phyloP scores from a whole-genome alignment of 345 rosid species.

The Carallia brachiata region DNA sequence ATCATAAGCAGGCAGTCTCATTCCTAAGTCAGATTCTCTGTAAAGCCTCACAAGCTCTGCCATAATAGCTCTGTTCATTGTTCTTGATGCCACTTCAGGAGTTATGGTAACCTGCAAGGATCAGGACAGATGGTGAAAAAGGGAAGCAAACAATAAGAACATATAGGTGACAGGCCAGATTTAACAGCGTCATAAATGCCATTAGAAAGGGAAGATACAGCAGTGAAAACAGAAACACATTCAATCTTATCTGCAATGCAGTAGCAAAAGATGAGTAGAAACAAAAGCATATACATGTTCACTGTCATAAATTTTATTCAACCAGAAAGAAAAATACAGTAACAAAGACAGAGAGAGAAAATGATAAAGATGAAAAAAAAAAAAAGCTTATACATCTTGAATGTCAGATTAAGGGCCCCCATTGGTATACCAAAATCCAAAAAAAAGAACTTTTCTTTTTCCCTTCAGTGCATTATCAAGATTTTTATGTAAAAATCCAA shows the following conservation, averaged over 20 bases:
- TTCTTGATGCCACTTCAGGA: constrained; percentile 89
- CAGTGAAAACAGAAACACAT: constrained; percentile 22
- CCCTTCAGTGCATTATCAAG: constrained; percentile 8
- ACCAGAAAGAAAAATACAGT: not conserved
- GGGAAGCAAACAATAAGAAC: constrained; percentile 46
- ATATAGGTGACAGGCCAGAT: constrained; percentile 26
- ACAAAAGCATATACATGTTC: constrained; percentile 21
- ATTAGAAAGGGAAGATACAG: constrained; percentile 19
- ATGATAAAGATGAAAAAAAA: not conserved
- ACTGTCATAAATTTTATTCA: constrained; percentile 29
- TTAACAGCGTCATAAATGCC: constrained; percentile 31
- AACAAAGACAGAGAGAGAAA: not conserved
- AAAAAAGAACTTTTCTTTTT: constrained; percentile 5
- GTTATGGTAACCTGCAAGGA: constrained; percentile 82
- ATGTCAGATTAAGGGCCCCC: constrained; percentile 24
- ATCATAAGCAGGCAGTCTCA: constrained; percentile 95
- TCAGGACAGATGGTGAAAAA: constrained; percentile 34
- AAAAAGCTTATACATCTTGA: not conserved
- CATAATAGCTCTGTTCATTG: constrained; percentile 84
- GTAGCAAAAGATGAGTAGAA: constrained; percentile 24
- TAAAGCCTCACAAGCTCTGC: constrained; percentile 87
- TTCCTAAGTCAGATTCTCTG: constrained; percentile 87
- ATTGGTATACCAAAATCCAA: not conserved
- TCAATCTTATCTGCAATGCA: constrained; percentile 39
- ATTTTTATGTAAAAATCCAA: constrained; percentile 15